Evolutionary conservation across 192 early-diverging fungal species (phyloP), one percentile per base, ranked within the genome.

Genomic region (Pilaira anomala): DNA sequence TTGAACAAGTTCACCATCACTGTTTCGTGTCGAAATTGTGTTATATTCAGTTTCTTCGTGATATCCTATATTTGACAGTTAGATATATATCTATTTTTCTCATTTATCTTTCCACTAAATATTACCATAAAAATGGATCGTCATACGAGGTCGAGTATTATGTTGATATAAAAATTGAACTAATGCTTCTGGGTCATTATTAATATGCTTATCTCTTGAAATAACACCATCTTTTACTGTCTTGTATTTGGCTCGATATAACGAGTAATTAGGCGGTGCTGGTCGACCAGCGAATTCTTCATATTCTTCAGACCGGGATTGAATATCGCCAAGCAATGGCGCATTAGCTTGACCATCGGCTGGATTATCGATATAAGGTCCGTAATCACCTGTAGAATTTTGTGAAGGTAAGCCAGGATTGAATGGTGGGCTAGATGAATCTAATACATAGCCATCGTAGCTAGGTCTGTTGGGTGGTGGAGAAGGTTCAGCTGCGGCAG

Each of bases 191-290:
- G 63, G 60, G 41, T 75, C 68, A 7, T 60, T 22, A 44, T 75
- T 75, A 1, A 75, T 53, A 36, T 75, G 74, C 6, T 48, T 48
- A 24, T 75, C 74, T 19, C 65, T 53, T 7, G 74, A 75, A 24
- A 75, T 16, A 0, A 75, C 52, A 19, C 68, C 68, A 21, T 57
- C 30, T 19, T 42, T 33, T 48, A 42, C 58, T 4, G 21, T 56
- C n/a, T 48, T 46, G 57, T 42, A 71, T 28, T 52, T 49, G n/a
- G 74, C 74, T 21, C 42, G 48, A 28, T 75, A 75, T 8, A 66
- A 25, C 42, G 65, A 51, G 24, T 71, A 71, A 14, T 50, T 40
- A 13, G 74, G 74, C 11, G 74, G 74, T 4, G 65, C 16, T 6
- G 66, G 56, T 12, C 50, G 56, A 21, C 62, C 62, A 30, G 16